Base-by-base conservation (phyloP, 495 filamentous ascomycete genomes). In the Corynascus novoguineensis region DNA sequence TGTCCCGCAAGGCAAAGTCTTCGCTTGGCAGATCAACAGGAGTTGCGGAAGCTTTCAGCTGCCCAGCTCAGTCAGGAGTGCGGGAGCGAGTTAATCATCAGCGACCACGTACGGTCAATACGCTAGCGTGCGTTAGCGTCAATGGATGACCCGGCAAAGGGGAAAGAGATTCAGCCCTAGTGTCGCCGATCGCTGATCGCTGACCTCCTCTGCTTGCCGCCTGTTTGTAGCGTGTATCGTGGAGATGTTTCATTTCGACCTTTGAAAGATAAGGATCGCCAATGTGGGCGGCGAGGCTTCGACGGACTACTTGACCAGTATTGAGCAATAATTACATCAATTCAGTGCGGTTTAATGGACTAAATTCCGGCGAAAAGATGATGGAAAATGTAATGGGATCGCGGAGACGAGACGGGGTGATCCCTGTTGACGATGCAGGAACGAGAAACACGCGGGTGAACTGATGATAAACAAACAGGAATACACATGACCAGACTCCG, bases 141-240 rank as follows among this genome's bases (percentile, higher is more conserved):
- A n/a, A n/a, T n/a, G n/a, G n/a, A n/a, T n/a, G 6, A n/a, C 12
- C 12, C 19, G 35, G 12, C 14, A 17, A 14, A 38, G 35, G 14
- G 15, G 35, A 38, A n/a, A 5, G 24, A 25, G 24, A 47, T n/a
- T n/a, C 24, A 17, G 44, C 44, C 24, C 25, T 19, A 48, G 45
- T 28, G 45, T 17, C 45, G 45, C 45, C 45, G 45, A 48, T 48
- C 45, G 24, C 25, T n/a, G n/a, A n/a, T n/a, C n/a, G n/a, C n/a
- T n/a, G n/a, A 8, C 24, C n/a, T 17, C 15, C 37, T 31, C 37
- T n/a, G n/a, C 37, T 17, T 17, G 15, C 37, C 37, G 7, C n/a
- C 21, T 41, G n/a, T 41, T 41, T 8, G 29, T 31, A 5, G 5
- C 29, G 5, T 31, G 5, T 31, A 31, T 31, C 29, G 29, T 10